Percentiles rank a stretch among this genome's conserved stretches.
phyloP scores from a whole-genome alignment of 164 flowering plant genomes.

The Chloranthus sessilifolius region DNA sequence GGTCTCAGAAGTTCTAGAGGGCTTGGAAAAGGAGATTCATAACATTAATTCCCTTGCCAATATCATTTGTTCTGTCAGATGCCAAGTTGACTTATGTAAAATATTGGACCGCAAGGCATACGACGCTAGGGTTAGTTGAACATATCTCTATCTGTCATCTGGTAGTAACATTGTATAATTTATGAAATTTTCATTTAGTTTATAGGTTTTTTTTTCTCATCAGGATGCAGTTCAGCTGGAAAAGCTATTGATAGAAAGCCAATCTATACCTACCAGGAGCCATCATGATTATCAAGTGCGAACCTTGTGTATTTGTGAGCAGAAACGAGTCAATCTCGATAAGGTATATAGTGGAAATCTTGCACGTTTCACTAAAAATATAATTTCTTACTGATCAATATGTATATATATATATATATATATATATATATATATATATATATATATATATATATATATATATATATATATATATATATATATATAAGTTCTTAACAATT shows the following conservation, averaged over 20 bases:
- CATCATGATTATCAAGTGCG: constrained; percentile 71
- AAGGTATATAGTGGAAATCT: too few relatives aligned
- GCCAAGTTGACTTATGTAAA: constrained; percentile 81
- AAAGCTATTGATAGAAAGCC: constrained; percentile 51
- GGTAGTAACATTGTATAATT: not conserved
- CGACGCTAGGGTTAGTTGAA: constrained; percentile 61
- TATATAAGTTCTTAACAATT: too few relatives aligned
- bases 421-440: too few relatives aligned
- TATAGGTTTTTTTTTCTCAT: constrained; percentile 2
- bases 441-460: too few relatives aligned
- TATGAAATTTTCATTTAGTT: not conserved
- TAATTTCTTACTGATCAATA: too few relatives aligned
- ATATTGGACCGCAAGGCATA: constrained; percentile 74
- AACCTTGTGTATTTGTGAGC: constrained; percentile 66
- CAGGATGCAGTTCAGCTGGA: constrained; percentile 73
- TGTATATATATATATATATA: too few relatives aligned
- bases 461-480: too few relatives aligned
- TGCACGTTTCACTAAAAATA: too few relatives aligned
- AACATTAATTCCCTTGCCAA: constrained; percentile 73
- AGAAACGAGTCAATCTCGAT: constrained; percentile 49
- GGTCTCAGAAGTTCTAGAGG: constrained; percentile 31
- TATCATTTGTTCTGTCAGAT: constrained; percentile 59
- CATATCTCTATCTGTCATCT: constrained; percentile 3
- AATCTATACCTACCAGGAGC: constrained; percentile 32
- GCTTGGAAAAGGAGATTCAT: constrained; percentile 73